phyloP scores from a whole-genome alignment of 1,284 basidiomycete species.

The Moniliophthora roreri region DNA sequence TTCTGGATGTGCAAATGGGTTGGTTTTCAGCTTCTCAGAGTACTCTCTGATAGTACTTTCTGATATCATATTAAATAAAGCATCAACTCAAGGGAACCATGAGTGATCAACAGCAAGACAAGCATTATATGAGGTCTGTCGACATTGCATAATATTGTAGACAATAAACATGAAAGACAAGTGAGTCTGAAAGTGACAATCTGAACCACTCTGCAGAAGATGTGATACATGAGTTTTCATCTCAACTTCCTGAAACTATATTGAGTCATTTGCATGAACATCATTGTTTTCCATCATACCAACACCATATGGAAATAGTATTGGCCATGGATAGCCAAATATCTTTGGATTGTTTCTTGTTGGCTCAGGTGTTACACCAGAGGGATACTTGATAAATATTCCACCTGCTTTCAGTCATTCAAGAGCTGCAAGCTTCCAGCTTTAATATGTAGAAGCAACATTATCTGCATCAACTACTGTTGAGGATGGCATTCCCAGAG shows the following conservation, averaged over 20 bases:
- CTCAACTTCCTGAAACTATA: slow-evolving; percentile 4
- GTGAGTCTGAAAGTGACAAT: slow-evolving; percentile 11
- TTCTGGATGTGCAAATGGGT: slow-evolving; percentile 10
- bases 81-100: slow-evolving; percentile 10
- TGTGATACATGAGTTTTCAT: slow-evolving; percentile 3
- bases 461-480: not conserved
- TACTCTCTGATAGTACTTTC: not conserved
- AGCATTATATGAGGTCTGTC: slow-evolving; percentile 11
- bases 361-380: not conserved
- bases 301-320: slow-evolving; percentile 15
- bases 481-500: not conserved
- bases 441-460: not conserved
- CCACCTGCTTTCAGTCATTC: not conserved
- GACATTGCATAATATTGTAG: slow-evolving; percentile 12
- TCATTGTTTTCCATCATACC: slow-evolving; percentile 13
- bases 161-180: slow-evolving; percentile 17
- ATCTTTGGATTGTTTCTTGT: slow-evolving; percentile 8
- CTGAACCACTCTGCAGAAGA: not conserved
- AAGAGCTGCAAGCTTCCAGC: slow-evolving; percentile 5
- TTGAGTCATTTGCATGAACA: not conserved
- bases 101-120: slow-evolving; percentile 1
- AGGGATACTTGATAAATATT: slow-evolving; percentile 1
- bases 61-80: slow-evolving; percentile 1
- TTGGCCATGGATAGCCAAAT: slow-evolving; percentile 13
- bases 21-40: slow-evolving; percentile 8